Evolutionary conservation across 257 asterid species (phyloP).

Genomic region (Fraxinus americana): DNA sequence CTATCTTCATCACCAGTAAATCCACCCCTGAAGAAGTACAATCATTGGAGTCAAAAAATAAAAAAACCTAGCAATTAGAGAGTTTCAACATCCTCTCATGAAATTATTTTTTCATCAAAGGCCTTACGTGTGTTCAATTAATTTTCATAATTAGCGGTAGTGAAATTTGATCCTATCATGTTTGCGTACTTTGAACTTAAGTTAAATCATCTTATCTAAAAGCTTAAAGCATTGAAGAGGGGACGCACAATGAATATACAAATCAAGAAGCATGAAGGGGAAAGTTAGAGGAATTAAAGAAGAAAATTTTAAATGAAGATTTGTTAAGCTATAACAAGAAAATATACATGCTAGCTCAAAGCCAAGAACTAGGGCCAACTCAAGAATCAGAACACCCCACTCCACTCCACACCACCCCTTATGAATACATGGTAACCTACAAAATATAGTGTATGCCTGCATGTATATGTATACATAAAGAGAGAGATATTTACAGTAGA

Average conservation of each 20-base stretch:
- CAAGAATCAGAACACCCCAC: background rate
- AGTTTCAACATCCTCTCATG: too few species aligned
- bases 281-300: background rate
- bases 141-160: too few species aligned
- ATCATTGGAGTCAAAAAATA: background rate
- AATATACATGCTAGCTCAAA: background rate
- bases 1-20: conserved; percentile 45
- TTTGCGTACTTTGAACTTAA: background rate
- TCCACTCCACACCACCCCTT: background rate
- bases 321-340: background rate
- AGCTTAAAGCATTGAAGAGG: background rate
- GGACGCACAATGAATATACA: background rate
- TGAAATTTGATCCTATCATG: too few species aligned
- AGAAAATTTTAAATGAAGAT: background rate
- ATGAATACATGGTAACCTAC: background rate
- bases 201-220: background rate
- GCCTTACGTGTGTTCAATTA: too few species aligned
- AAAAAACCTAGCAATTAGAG: background rate
- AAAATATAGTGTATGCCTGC: background rate
- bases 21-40: conserved; percentile 47
- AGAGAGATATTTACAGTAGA: conserved; percentile 48
- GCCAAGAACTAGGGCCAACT: background rate
- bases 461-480: conserved; percentile 9
- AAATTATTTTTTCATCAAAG: too few species aligned
- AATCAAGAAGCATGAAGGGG: conserved; percentile 2